Evolutionary conservation across 768 basidiomycete genomes (phyloP), one percentile per base, ranked within the genome.

Genomic region (Lepiota venenata): DNA sequence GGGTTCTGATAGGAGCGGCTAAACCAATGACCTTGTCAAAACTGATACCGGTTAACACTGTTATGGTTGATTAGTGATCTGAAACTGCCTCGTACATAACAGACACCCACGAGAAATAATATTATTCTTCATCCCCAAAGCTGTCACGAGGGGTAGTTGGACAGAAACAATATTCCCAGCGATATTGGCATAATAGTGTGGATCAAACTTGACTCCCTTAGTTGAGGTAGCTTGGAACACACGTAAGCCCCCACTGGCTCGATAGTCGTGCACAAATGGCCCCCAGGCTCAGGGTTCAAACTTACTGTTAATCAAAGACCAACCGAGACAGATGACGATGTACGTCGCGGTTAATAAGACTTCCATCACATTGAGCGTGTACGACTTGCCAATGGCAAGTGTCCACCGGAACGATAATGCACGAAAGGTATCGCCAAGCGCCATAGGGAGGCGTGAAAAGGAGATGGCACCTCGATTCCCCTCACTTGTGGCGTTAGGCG

Each of bases 91-190:
- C 8, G 9, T 9, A 9, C 6, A 32, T 32, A 32, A 32, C 4
- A 21, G 21, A 3, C 12, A 58, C 69, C 49, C 21, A 72, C 73
- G 67, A 3, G 69, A 69, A 32, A 74, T 61, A 14, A 82, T 62
- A 53, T 85, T 85, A 64, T 87, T 85, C 25, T 80, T 81, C 57
- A 79, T 80, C 1, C 81, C 82, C 21, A 87, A 73, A 2, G 76
- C 82, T 14, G 77, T 72, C 61, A 85, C 69, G 16, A 87, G 69
- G 1, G 83, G 79, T 0, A 82, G 64, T 63, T 87, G 82, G 37
- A 70, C 69, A 14, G 70, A 64, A 1, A 75, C 80, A 20, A 82
- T 71, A 25, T 66, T 65, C 0, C 71, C 77, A 1, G 75, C 69
- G 22, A 75, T 68, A 54, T 79, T 74, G 25, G 68, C 69, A 58